These are phyloP conservation scores for Ascobolus immersus DNA, from an alignment of 495 filamentous ascomycete genomes.

Conservation along the genomic window DNA sequence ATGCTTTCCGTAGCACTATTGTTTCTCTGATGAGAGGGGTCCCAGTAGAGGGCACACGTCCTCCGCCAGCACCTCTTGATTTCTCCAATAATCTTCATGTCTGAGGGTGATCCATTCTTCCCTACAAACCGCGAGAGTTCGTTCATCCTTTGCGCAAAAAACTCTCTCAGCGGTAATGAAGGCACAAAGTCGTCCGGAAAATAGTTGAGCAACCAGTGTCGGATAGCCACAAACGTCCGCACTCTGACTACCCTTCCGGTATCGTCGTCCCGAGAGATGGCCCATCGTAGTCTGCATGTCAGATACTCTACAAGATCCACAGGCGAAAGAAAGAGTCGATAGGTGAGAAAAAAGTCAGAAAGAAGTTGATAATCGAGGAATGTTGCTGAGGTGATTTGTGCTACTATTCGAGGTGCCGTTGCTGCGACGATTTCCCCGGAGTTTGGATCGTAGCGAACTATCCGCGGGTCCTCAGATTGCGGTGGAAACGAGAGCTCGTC, in stretches of 20 bases:
- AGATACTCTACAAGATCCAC: conserved; percentile 56
- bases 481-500: conserved; percentile 49
- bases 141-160: conserved; percentile 67
- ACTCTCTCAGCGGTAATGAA: conserved; percentile 48
- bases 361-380: conserved; percentile 95
- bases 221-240: conserved; percentile 79
- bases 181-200: conserved; percentile 85
- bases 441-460: conserved; percentile 56
- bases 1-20: conserved; percentile 22
- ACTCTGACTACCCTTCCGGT: conserved; percentile 78
- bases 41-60: conserved; percentile 73
- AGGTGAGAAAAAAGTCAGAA: conserved; percentile 95
- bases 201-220: conserved; percentile 97
- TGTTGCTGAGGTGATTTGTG: conserved; percentile 87
- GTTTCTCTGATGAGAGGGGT: conserved; percentile 22
- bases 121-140: conserved; percentile 33
- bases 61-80: conserved; percentile 94
- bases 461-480: conserved; percentile 43
- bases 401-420: conserved; percentile 72
- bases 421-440: conserved; percentile 63
- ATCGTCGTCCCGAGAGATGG: conserved; percentile 53
- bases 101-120: conserved; percentile 36
- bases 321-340: conserved; percentile 55
- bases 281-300: conserved; percentile 67
- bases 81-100: conserved; percentile 76